Percentiles rank a stretch among this genome's conserved stretches.
Conservation (phyloP, 2,329 filamentous ascomycete species). For the Sclerotinia glacialis region DNA sequence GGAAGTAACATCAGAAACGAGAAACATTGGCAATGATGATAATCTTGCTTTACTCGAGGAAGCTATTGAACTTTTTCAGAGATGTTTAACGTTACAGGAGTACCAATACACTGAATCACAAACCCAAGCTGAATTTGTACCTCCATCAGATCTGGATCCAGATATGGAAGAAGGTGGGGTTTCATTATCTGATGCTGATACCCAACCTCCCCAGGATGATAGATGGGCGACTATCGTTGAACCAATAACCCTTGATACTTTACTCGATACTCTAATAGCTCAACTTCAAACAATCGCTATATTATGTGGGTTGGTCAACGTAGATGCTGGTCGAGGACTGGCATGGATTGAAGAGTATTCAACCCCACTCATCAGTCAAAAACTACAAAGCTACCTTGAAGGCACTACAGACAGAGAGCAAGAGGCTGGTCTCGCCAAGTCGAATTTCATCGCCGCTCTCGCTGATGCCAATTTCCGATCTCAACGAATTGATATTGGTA, state of each 20-base stretch:
- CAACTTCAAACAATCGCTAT: constrained; percentile 54
- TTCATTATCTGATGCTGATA: constrained; percentile 22
- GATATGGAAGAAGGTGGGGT: constrained; percentile 43
- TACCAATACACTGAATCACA: constrained; percentile 47
- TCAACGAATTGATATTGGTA: constrained; percentile 48
- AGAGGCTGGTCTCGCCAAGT: constrained; percentile 52
- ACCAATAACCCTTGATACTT: constrained; percentile 59
- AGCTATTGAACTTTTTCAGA: constrained; percentile 57
- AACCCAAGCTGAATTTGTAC: constrained; percentile 31
- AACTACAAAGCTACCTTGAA: constrained; percentile 52
- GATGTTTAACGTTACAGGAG: constrained; percentile 54
- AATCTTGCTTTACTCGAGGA: constrained; percentile 55
- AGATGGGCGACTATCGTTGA: constrained; percentile 59
- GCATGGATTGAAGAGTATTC: constrained; percentile 59
- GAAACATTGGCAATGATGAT: constrained; percentile 44
- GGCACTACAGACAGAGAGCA: constrained; percentile 43
- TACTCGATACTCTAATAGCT: constrained; percentile 66
- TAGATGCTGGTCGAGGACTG: constrained; percentile 44
- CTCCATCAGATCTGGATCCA: constrained; percentile 22
- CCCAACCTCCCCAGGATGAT: constrained; percentile 22
- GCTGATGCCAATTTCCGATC: constrained; percentile 56
- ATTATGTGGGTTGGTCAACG: constrained; percentile 37
- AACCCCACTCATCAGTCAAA: constrained; percentile 50
- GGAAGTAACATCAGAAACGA: constrained; percentile 52
- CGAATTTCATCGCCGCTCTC: constrained; percentile 55